Percentiles rank a stretch among this genome's conserved stretches.
phyloP scores from a whole-genome alignment of 2,329 filamentous ascomycete species.

The Pezicula carpinea region DNA sequence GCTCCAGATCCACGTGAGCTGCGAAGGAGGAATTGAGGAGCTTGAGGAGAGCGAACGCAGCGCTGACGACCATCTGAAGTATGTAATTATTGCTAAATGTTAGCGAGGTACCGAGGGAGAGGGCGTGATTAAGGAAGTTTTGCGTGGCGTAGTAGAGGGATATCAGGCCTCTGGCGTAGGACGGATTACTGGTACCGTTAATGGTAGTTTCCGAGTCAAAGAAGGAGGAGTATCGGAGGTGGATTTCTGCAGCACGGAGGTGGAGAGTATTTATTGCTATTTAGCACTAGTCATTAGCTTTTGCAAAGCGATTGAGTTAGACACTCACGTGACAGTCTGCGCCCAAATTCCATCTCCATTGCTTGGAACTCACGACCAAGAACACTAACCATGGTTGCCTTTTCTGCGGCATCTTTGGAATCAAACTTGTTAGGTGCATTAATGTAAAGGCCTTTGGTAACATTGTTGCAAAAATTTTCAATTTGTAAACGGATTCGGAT shows the following conservation, averaged over 20 bases:
- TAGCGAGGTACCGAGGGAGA: constrained; percentile 27
- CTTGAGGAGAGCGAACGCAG: constrained; percentile 59
- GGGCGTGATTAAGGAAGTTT: constrained; percentile 14
- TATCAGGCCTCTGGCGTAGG: constrained; percentile 41
- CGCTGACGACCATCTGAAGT: constrained; percentile 63
- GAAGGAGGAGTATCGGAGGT: constrained; percentile 17
- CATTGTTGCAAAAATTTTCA: constrained; percentile 53
- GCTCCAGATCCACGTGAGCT: constrained; percentile 48
- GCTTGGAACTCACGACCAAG: constrained; percentile 40
- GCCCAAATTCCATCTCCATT: constrained; percentile 18
- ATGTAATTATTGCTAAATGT: constrained; percentile 55
- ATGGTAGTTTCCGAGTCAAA: constrained; percentile 5
- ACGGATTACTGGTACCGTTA: constrained; percentile 25
- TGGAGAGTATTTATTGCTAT: constrained; percentile 13
- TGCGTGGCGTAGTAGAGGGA: constrained; percentile 35
- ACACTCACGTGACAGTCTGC: constrained; percentile 5
- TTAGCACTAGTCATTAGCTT: background rate
- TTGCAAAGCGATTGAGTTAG: background rate
- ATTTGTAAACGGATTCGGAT: constrained; percentile 46
- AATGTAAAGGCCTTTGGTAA: constrained; percentile 51
- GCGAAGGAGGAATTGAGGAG: constrained; percentile 63
- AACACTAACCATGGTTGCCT: constrained; percentile 38
- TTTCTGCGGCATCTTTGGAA: constrained; percentile 37
- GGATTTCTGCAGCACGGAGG: constrained; percentile 15
- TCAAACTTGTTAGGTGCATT: constrained; percentile 43